Evolutionary conservation across 73 alveolate species (phyloP).

Genomic region (Paramecium pentaurelia): DNA sequence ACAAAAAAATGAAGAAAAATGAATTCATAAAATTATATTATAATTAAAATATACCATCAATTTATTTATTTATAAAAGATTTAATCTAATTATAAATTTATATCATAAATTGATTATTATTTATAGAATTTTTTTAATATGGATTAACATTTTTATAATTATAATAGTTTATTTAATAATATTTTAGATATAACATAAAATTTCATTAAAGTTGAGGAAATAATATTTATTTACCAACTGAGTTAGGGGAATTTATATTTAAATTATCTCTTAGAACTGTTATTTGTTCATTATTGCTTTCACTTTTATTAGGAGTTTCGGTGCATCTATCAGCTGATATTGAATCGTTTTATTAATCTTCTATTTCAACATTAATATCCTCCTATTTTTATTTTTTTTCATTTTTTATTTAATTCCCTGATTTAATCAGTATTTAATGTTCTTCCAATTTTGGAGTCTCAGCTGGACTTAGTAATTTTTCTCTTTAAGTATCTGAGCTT

Average conservation of each 20-base stretch:
- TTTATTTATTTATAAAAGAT: no score
- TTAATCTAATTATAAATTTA: no score
- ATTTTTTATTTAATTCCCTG: neutral
- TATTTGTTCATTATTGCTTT: neutral
- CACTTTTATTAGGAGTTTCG: neutral
- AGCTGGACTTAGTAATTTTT: neutral
- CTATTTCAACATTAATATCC: neutral
- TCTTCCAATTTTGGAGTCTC: conserved; percentile 38
- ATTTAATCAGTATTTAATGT: neutral
- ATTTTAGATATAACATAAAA: neutral
- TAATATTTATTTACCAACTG: neutral
- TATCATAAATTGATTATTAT: no score
- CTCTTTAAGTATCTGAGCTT: neutral
- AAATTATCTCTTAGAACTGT: neutral
- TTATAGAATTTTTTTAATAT: no score
- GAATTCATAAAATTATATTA: no score
- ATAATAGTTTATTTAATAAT: no score
- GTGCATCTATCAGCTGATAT: neutral
- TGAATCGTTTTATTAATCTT: neutral
- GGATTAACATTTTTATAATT: no score
- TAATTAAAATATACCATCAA: no score
- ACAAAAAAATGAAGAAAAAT: no score
- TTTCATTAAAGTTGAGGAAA: neutral
- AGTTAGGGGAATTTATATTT: neutral
- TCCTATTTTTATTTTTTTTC: neutral